Conservation (phyloP, 345 rosid genomes). For the Gossypium herbaceum region DNA sequence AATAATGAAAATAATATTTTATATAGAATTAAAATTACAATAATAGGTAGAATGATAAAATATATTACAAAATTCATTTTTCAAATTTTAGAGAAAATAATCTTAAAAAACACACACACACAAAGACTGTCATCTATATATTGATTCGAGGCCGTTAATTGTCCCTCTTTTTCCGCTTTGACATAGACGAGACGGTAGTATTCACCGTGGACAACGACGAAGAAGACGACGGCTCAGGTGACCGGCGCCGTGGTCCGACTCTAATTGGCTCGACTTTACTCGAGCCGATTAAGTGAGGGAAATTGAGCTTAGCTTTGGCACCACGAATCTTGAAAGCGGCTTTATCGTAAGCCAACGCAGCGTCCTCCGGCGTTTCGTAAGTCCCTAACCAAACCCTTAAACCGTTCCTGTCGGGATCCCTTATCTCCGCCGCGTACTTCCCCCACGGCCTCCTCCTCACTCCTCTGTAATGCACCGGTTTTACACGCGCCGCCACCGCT, state of each 20-base stretch:
- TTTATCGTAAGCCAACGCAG: not conserved
- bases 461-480: constrained; percentile 8
- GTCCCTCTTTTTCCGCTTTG: not conserved
- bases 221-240: not conserved
- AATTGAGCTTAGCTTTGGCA: not conserved
- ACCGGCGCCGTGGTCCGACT: not conserved
- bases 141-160: not conserved
- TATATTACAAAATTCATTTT: too few relatives aligned
- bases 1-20: too few relatives aligned
- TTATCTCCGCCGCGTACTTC: not conserved
- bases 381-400: not conserved
- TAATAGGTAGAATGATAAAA: too few relatives aligned
- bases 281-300: not conserved
- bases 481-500: not conserved
- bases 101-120: too few relatives aligned
- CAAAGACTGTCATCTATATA: too few relatives aligned
- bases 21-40: too few relatives aligned
- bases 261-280: not conserved
- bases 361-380: not conserved
- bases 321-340: not conserved
- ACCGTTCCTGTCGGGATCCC: not conserved
- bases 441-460: not conserved
- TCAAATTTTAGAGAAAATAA: too few relatives aligned
- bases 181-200: not conserved
- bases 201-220: not conserved